Evolutionary conservation across 2,329 filamentous ascomycete genomes (phyloP).

Genomic region (Talaromyces sp.): DNA sequence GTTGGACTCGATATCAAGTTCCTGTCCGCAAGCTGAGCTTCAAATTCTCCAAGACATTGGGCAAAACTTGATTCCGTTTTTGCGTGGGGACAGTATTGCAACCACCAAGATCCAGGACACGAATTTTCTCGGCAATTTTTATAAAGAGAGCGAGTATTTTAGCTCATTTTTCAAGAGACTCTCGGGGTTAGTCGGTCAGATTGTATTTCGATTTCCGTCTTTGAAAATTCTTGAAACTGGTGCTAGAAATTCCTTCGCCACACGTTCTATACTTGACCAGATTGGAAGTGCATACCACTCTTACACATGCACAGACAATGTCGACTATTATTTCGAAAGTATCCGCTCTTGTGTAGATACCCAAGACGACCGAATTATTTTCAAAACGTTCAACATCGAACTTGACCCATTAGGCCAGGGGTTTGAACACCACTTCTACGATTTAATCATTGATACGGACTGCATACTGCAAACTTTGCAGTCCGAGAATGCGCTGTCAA

Average conservation of each 20-base stretch:
- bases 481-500: slow-evolving; percentile 16
- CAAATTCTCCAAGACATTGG: not conserved
- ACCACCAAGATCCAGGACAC: not conserved
- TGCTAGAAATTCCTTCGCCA: slow-evolving; percentile 41
- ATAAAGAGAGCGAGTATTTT: not conserved
- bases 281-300: slow-evolving; percentile 14
- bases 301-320: slow-evolving; percentile 19
- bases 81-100: not conserved
- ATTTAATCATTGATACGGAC: slow-evolving; percentile 29
- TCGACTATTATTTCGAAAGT: slow-evolving; percentile 13
- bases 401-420: slow-evolving; percentile 23
- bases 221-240: slow-evolving; percentile 42
- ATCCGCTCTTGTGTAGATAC: slow-evolving; percentile 5
- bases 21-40: not conserved
- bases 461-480: slow-evolving; percentile 26
- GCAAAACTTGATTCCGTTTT: not conserved
- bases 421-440: slow-evolving; percentile 21
- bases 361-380: slow-evolving; percentile 15
- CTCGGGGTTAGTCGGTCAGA: slow-evolving; percentile 26
- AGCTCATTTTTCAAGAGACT: not conserved
- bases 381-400: slow-evolving; percentile 23
- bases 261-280: slow-evolving; percentile 26
- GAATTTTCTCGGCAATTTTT: not conserved
- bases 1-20: not conserved
- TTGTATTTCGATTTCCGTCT: slow-evolving; percentile 37